Base-by-base conservation (phyloP, 345 rosid species). In the Pelargonium nanum region DNA sequence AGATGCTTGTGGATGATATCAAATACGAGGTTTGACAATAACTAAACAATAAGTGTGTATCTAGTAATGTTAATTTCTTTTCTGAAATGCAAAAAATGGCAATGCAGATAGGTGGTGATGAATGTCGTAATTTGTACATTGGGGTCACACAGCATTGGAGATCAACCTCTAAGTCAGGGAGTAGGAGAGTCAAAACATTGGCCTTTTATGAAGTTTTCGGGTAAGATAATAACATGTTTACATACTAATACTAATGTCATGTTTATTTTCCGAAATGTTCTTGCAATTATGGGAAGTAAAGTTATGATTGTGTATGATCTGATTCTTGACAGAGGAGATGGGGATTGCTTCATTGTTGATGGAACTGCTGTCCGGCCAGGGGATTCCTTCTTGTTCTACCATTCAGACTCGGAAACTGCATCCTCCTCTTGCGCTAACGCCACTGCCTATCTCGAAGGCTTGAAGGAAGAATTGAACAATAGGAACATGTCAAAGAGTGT, bases 371-470 rank as follows among this genome's bases (percentile, higher is more conserved):
- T 92, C 22, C 79, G 60, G 77, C 79, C 80, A 6, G 87, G 86
- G 0, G 96, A 92, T 75, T 65, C 20, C 58, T 92, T 88, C 77
- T 86, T 76, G 64, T 75, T 88, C 68, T 86, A 81, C 76, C 25
- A 52, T 58, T 58, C 89, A 22, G 80, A 85, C 73, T 69, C 70
- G 6, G 25, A 50, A 1, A 22, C 66, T 26, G 98, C 86, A 2
- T 59, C 68, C 19, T 17, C 74, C 52, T 76, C 95, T 19, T 68
- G 77, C 25, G 63, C 40, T 4, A 59, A 62, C 22, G 78, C 80
- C 7, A 59, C 83, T 12, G 45, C 53, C 16, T 56, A 69, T 44
- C 66, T 91, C 53, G 72, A 63, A 68, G 73, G 72, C 30, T 76
- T 70, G 68, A 85, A 75, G 60, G 77, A n/a, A 53, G 59, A 77